Base-by-base conservation (phyloP, 768 basidiomycete species). In the Hydnomerulius pinastri region DNA sequence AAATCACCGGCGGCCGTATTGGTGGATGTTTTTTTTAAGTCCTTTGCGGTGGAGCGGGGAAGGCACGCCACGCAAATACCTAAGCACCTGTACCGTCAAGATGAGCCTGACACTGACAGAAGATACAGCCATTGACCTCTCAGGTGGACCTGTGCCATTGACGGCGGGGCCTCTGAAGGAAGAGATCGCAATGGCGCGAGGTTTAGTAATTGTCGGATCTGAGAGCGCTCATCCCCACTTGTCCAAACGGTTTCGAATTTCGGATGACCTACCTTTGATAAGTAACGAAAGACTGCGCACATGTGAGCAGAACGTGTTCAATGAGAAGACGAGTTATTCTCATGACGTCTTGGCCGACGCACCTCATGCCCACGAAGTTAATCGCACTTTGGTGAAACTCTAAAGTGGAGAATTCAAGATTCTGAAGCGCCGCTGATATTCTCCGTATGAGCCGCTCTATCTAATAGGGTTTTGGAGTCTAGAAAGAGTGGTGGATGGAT, bases 311-410 rank as follows among this genome's bases (percentile, higher is more conserved):
- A 35, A 35, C 17, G 33, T 35, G 17, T 6, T 18, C n/a, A 35
- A 17, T 35, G 10, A 35, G n/a, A 35, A 2, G 33, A 35, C 12
- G 32, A 33, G 32, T 24, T 44, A 48, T 56, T 57, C 46, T 32
- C 36, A 11, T 24, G 27, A 24, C 27, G 33, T 41, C 37, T 18
- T 39, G 21, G 46, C 60, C 53, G 36, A 50, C 30, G 12, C 21
- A 45, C 61, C 61, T 54, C 52, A 30, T 57, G 58, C n/a, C 5
- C 28, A 3, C 45, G 17, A 57, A 63, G 50, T 38, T 57, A 45
- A 60, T 52, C 54, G 4, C 21, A 10, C 13, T 27, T 37, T 35
- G 18, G 50, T 21, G 38, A 48, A 56, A 62, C 57, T 38, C 57
- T 47, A 53, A 62, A 49, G 46, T 21, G 11, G 18, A 13, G n/a